Evolutionary conservation across 2,329 filamentous ascomycete species (phyloP), one percentile per base, ranked within the genome.

Genomic region (Paraphaeosphaeria sporulosa): DNA sequence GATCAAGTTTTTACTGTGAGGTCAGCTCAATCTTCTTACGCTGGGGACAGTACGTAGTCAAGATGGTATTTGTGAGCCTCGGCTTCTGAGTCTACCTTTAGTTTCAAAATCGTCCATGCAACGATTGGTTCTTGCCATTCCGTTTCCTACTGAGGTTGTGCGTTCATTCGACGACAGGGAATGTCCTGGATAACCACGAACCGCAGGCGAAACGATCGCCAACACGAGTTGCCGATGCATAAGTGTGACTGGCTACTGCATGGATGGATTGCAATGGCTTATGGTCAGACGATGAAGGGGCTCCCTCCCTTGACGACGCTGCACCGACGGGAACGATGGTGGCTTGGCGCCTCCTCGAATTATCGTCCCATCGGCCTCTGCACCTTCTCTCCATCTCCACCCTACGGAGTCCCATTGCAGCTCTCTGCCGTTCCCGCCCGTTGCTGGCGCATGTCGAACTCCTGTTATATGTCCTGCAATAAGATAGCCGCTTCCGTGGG

Each of bases 401-500:
- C 19, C 17, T 34, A 44, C 51, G 36, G 30, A 43, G 27, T 43
- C 19, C 13, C 51, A 27, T 38, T 32, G 32, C 48, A 25, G 3
- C 38, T 25, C 19, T 38, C 9, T 15, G 23, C 48, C 30, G 42
- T 36, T 27, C 30, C n/a, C 36, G 32, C 52, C 23, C 15, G 50
- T 13, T 8, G 23, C 32, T 10, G 13, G 43, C 50, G 59, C 57
- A 56, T 42, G 49, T 23, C 50, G 46, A 15, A 53, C 21, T 53
- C 50, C 50, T 42, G 50, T 30, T 21, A 53, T 36, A 55, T 52
- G 48, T 60, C 62, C 62, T 64, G 64, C 56, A 64, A 66, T 67
- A 59, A 47, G 36, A 47, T 27, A 19, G 58, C 64, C 62, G 43
- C 57, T 62, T 60, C 25, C 58, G 60, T 62, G 64, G 64, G 43